These are phyloP conservation scores for Cercophora sp. DNA, from an alignment of 495 filamentous ascomycete genomes.

Conservation along the genomic window DNA sequence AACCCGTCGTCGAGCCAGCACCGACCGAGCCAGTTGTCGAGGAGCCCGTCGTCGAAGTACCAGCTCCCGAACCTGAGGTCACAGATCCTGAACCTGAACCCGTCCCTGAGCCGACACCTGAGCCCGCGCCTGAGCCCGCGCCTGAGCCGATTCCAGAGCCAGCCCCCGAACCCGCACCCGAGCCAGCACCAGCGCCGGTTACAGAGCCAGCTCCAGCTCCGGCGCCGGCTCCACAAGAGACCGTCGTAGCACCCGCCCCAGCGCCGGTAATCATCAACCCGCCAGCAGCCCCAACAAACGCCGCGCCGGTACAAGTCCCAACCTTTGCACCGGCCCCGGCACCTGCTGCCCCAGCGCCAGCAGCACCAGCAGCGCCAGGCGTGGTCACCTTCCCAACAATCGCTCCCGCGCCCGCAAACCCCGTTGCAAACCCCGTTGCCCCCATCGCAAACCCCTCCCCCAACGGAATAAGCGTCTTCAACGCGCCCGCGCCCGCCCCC, in stretches of 20 bases:
- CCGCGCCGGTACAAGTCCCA: background rate
- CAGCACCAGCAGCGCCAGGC: background rate
- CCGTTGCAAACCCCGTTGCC: background rate
- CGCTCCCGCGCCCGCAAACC: background rate
- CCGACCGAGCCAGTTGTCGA: conserved; percentile 2
- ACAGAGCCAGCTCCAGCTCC: background rate
- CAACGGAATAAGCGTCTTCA: background rate
- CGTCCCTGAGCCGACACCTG: background rate
- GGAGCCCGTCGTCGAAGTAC: background rate
- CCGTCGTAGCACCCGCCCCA: no score
- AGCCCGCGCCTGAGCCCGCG: conserved; percentile 2
- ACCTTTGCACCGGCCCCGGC: background rate
- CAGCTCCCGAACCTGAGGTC: background rate
- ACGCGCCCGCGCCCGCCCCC: background rate
- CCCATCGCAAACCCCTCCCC: background rate
- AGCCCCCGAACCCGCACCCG: background rate
- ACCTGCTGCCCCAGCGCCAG: background rate
- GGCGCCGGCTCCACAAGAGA: background rate
- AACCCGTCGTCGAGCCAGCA: background rate
- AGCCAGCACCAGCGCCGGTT: conserved; percentile 5
- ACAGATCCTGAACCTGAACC: conserved; percentile 5
- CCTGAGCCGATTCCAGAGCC: conserved; percentile 1
- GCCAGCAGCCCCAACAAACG: no score
- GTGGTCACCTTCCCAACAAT: background rate
- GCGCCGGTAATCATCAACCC: no score